phyloP scores from a whole-genome alignment of 306 rosid genomes.

The Quercus bicolor region DNA sequence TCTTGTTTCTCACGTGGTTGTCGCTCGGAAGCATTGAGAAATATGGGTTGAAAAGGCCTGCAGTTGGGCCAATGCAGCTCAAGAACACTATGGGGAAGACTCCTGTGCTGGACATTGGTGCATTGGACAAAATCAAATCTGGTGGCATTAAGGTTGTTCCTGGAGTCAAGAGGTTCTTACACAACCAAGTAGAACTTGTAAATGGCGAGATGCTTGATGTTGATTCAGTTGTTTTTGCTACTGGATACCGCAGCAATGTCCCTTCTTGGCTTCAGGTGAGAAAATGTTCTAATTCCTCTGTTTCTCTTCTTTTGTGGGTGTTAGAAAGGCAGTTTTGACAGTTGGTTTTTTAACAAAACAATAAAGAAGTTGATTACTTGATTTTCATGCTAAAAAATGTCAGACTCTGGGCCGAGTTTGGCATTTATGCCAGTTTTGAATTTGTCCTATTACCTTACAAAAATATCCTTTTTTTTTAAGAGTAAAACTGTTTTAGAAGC shows the following conservation, averaged over 20 bases:
- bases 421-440: background rate
- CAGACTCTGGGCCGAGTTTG: slow-evolving; percentile 13
- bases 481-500: background rate
- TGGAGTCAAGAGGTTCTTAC: slow-evolving; percentile 52
- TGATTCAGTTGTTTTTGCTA: slow-evolving; percentile 74
- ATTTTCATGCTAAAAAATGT: background rate
- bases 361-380: too few species aligned
- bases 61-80: slow-evolving; percentile 64
- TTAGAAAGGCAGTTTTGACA: background rate
- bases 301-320: background rate
- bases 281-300: slow-evolving; percentile 14
- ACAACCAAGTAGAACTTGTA: slow-evolving; percentile 46
- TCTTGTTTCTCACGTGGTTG: slow-evolving; percentile 65
- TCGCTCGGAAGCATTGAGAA: slow-evolving; percentile 59
- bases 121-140: slow-evolving; percentile 72
- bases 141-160: slow-evolving; percentile 74
- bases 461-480: background rate
- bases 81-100: slow-evolving; percentile 80
- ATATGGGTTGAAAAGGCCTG: slow-evolving; percentile 72
- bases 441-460: slow-evolving; percentile 10
- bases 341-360: background rate
- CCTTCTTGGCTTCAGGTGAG: slow-evolving; percentile 98
- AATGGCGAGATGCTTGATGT: slow-evolving; percentile 48
- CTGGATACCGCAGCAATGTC: slow-evolving; percentile 93
- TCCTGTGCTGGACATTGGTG: slow-evolving; percentile 89